Percentiles rank a stretch among this genome's conserved stretches.
Conservation (phyloP, 2,329 filamentous ascomycete species). For the Sporothrix brasiliensis region DNA sequence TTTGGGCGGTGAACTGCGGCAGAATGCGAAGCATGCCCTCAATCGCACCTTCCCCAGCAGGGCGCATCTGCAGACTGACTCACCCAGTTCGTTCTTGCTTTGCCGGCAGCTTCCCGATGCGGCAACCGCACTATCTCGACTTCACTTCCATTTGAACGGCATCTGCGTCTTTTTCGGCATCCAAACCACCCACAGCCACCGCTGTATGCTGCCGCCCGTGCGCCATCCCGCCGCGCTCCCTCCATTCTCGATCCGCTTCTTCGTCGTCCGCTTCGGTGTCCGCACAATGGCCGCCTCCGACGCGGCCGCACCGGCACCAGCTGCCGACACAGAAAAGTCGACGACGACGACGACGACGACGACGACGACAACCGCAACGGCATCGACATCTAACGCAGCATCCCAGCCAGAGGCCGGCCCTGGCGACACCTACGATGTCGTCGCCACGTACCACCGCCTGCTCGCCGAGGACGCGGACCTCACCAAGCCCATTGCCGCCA, state of each 20-base stretch:
- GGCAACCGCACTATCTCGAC: slow-evolving; percentile 11
- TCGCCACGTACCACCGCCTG: slow-evolving; percentile 57
- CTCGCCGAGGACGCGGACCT: slow-evolving; percentile 73
- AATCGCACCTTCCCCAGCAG: background rate
- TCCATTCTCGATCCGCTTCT: slow-evolving; percentile 24
- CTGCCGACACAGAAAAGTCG: background rate
- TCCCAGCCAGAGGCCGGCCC: background rate
- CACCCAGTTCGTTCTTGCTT: background rate
- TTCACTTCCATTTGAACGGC: background rate
- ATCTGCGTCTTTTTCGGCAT: background rate
- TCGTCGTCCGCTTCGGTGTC: background rate
- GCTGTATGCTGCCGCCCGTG: slow-evolving; percentile 27
- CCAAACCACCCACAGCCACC: background rate
- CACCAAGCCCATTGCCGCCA: slow-evolving; percentile 84
- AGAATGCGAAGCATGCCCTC: slow-evolving; percentile 25
- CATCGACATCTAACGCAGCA: background rate
- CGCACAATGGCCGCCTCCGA: slow-evolving; percentile 30
- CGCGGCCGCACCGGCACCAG: slow-evolving; percentile 6
- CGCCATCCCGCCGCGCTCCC: slow-evolving; percentile 22
- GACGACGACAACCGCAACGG: slow-evolving; percentile 41
- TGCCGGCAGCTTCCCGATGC: slow-evolving; percentile 23
- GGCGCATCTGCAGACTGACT: slow-evolving; percentile 18
- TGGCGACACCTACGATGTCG: slow-evolving; percentile 42
- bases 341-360: background rate
- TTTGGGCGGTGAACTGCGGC: slow-evolving; percentile 33